Conservation (phyloP, 352 stramenopile genomes). For the Phytophthora agathidicida region DNA sequence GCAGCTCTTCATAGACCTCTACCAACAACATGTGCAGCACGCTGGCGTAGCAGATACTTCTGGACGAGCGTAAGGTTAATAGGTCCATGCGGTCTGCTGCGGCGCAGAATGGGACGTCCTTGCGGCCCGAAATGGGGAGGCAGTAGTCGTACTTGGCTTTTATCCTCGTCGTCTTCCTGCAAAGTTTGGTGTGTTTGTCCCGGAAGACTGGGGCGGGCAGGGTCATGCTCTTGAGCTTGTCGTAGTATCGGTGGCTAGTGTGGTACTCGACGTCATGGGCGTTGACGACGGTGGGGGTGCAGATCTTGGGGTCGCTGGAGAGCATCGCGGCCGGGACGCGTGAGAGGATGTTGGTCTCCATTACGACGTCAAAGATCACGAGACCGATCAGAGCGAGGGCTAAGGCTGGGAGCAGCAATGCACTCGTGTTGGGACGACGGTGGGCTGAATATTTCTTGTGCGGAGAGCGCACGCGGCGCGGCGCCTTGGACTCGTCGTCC, state of each 20-base stretch:
- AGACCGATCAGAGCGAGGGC: slow-evolving; percentile 10
- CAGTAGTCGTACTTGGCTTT: slow-evolving; percentile 37
- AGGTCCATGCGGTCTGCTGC: slow-evolving; percentile 51
- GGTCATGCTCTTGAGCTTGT: slow-evolving; percentile 3
- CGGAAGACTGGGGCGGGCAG: slow-evolving; percentile 28
- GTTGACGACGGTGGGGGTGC: slow-evolving; percentile 13
- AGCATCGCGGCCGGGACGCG: slow-evolving; percentile 9
- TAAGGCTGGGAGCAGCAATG: slow-evolving; percentile 12
- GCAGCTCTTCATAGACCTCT: slow-evolving; percentile 55
- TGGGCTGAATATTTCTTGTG: slow-evolving; percentile 4
- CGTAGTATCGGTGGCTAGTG: slow-evolving; percentile 15
- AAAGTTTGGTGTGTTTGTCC: slow-evolving; percentile 24
- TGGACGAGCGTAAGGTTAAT: slow-evolving; percentile 19
- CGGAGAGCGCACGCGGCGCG: background rate
- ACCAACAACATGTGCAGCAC: slow-evolving; percentile 59
- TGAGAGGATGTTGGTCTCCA: slow-evolving; percentile 25
- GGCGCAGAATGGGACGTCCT: slow-evolving; percentile 47
- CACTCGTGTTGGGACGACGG: slow-evolving; percentile 9
- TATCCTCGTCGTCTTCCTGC: slow-evolving; percentile 14
- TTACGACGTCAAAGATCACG: slow-evolving; percentile 24
- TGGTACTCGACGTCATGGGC: slow-evolving; percentile 20
- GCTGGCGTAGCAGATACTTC: slow-evolving; percentile 53
- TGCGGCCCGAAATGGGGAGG: slow-evolving; percentile 51
- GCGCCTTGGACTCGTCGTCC: slow-evolving; percentile 1
- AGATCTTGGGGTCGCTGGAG: slow-evolving; percentile 1